Base-by-base conservation (phyloP, 2,329 filamentous ascomycete genomes). In the Alternaria infectoria region DNA sequence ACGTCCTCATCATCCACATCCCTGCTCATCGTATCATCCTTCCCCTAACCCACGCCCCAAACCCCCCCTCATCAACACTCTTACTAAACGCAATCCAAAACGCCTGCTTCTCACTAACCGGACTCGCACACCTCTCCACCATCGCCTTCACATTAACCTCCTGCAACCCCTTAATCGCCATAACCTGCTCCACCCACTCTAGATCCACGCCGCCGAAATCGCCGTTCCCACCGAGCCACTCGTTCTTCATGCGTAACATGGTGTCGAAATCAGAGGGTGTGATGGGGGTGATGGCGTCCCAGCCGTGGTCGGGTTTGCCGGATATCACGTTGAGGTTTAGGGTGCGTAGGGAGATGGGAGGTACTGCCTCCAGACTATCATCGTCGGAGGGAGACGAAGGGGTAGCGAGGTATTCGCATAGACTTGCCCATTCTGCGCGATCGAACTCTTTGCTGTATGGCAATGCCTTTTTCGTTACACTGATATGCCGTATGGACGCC, bases 81-180 rank as follows among this genome's bases (percentile, higher is more conserved):
- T 83, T 83, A 28, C 87, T 89, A 66, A 90, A 87, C 23, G 87
- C 84, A 3, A 88, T 85, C 72, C 86, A 89, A 64, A 88, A 83
- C 4, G 86, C 82, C 83, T 88, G 86, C 47, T 83, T 83, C 60
- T 84, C 83, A 17, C 84, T 86, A 58, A 82, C 82, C 2, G 86
- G 85, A 25, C 82, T 77, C 3, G 86, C 83, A 74, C 87, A 85
- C 67, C 85, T 82, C 66, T 86, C 85, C 13, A 88, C 81, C 25
- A 88, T 80, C 4, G 87, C 83, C 25, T 81, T 76, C 4, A 90
- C 83, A 32, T 84, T 83, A 45, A 90, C 64, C 32, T 84, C 81
- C 61, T 81, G 75, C 65, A 89, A 71, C 0, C 83, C 83, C 44
- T 79, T 82, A 25, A 90, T 77, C 30, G 79, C 78, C 15, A 85